Evolutionary conservation across 2,329 filamentous ascomycete species (phyloP).

Genomic region (Pseudogymnoascus sp.): DNA sequence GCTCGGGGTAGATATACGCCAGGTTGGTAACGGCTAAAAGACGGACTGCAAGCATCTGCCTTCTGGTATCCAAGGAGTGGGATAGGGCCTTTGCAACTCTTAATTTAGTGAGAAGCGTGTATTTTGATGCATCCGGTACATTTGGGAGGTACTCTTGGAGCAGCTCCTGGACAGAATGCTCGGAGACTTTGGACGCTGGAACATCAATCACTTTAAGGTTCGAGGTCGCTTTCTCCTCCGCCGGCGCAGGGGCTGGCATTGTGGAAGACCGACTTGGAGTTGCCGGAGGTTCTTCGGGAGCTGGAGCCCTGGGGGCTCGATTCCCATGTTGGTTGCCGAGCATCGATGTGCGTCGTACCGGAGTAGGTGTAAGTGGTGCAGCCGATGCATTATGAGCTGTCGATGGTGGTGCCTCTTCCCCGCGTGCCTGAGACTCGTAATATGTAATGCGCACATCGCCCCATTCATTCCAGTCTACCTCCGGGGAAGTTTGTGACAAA

Average conservation of each 20-base stretch:
- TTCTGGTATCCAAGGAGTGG: constrained; percentile 56
- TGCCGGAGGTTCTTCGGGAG: constrained; percentile 32
- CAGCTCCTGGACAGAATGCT: constrained; percentile 48
- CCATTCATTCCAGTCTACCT: constrained; percentile 64
- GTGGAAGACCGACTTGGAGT: constrained; percentile 18
- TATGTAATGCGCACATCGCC: constrained; percentile 74
- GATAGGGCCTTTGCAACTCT: constrained; percentile 76
- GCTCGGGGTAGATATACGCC: constrained; percentile 78
- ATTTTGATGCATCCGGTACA: constrained; percentile 65
- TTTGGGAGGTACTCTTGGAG: constrained; percentile 49
- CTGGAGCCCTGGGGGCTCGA: constrained; percentile 23
- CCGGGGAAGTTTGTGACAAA: constrained; percentile 13
- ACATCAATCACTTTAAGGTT: constrained; percentile 35
- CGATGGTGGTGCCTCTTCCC: constrained; percentile 22
- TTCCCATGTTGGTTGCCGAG: constrained; percentile 25
- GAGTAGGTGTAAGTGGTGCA: constrained; percentile 27
- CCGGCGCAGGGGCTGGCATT: constrained; percentile 10
- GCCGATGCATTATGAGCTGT: constrained; percentile 23
- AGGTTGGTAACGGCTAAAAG: constrained; percentile 84
- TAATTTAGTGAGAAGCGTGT: constrained; percentile 77
- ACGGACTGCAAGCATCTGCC: constrained; percentile 70
- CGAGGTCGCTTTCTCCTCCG: constrained; percentile 22
- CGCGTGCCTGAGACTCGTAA: constrained; percentile 41
- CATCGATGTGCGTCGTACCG: constrained; percentile 28
- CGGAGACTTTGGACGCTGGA: constrained; percentile 45